Percentiles rank a stretch among this genome's conserved stretches.
These are phyloP conservation scores for Trifolium pratense DNA, from an alignment of 306 rosid genomes.

Conservation along the genomic window DNA sequence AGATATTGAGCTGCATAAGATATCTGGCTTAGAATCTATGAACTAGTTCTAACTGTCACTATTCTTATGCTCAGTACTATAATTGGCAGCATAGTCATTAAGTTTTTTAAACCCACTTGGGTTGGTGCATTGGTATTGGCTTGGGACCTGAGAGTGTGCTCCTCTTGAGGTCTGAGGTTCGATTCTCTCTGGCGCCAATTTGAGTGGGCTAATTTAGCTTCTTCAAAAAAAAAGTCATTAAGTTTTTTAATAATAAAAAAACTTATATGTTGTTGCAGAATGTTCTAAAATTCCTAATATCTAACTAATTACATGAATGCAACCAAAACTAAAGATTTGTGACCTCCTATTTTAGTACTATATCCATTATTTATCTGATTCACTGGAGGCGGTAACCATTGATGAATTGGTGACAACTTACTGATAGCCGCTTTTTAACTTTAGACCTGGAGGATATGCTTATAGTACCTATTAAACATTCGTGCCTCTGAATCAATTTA, in stretches of 20 bases:
- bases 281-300: constrained; percentile 1
- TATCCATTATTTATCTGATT: constrained; percentile 21
- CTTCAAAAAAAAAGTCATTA: no score
- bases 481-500: neutral
- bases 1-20: constrained; percentile 6
- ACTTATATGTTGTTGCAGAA: neutral
- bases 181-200: no score
- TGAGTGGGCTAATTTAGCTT: no score
- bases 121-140: no score
- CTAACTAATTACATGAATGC: neutral
- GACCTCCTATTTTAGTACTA: constrained; percentile 37
- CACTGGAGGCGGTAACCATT: no score
- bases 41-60: constrained; percentile 13
- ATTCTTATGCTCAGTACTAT: neutral
- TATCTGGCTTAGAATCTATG: neutral
- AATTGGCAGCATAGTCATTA: neutral
- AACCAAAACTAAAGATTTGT: neutral
- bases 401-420: constrained; percentile 36
- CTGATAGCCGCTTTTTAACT: constrained; percentile 50
- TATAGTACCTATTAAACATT: constrained; percentile 42
- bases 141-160: no score
- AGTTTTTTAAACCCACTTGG: constrained; percentile 5
- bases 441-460: constrained; percentile 42
- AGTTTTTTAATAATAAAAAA: neutral
- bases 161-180: no score